These are phyloP conservation scores for Bisporella sp. DNA, from an alignment of 2,329 filamentous ascomycete species.

Conservation along the genomic window DNA sequence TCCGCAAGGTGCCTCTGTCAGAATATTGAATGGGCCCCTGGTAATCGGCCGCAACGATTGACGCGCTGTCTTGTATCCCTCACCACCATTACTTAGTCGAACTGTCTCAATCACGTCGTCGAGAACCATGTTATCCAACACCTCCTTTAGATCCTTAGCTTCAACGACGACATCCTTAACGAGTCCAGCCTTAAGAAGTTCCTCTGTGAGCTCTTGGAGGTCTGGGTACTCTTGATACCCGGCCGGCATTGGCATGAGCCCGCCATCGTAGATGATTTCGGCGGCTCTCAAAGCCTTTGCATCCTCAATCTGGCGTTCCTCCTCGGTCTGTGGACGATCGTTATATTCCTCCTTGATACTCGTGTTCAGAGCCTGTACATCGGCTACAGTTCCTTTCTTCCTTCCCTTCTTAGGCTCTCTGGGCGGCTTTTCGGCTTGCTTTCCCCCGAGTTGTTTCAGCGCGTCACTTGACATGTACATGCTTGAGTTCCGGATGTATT, in stretches of 20 bases:
- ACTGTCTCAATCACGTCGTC: constrained; percentile 75
- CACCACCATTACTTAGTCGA: constrained; percentile 21
- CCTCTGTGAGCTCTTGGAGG: constrained; percentile 64
- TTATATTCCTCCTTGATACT: neutral
- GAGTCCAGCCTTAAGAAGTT: neutral
- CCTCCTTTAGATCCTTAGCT: constrained; percentile 73
- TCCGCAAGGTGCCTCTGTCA: constrained; percentile 84
- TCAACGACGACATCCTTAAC: constrained; percentile 49
- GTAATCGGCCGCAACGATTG: constrained; percentile 26
- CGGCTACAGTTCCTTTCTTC: constrained; percentile 39
- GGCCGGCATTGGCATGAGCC: constrained; percentile 45
- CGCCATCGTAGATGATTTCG: constrained; percentile 13
- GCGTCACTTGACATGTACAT: constrained; percentile 45
- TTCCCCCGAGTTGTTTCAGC: constrained; percentile 26
- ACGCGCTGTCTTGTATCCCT: constrained; percentile 29
- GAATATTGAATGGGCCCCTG: constrained; percentile 37
- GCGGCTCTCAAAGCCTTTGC: constrained; percentile 9
- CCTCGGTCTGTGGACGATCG: neutral
- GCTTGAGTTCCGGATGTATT: constrained; percentile 64
- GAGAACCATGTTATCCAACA: constrained; percentile 82
- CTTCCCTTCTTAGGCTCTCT: constrained; percentile 49
- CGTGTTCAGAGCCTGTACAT: constrained; percentile 24
- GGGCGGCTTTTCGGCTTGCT: constrained; percentile 22
- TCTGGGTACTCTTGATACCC: constrained; percentile 77
- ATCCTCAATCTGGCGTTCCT: constrained; percentile 11